Base-by-base conservation (phyloP, 768 basidiomycete species). In the Kwoniella heveanensis region DNA sequence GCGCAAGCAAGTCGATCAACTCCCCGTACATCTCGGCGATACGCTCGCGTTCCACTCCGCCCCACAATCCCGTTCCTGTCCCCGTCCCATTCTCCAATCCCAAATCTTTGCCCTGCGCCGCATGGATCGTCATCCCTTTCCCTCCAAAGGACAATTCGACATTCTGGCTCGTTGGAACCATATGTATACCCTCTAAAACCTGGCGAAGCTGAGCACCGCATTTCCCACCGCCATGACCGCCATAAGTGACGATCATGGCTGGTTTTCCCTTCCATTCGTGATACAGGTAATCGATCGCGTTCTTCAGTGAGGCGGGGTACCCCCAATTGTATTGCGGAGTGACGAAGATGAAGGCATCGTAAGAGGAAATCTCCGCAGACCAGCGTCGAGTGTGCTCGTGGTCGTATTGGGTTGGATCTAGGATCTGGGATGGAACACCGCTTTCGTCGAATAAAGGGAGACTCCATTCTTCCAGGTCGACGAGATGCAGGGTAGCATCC, bases 301-400 rank as follows among this genome's bases (percentile, higher is more conserved):
- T 81, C 70, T 83, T 83, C 53, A 83, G 70, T 47, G 75, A 66
- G 13, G 78, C 82, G 12, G 82, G 81, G 70, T 78, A 77, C 2
- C 78, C 74, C 70, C 81, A 79, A 71, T 83, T 83, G 73, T 82
- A 82, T 67, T 83, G 82, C 21, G 82, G 81, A 1, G 80, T 72
- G 63, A 83, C 54, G 61, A 83, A 66, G 54, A 82, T 67, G 69
- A 82, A 69, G 1, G 67, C 82, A 59, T 76, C 68, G 39, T 44
- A 44, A 10, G 8, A 10, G 6, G 17, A 9, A 10, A 44, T 44
- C 19, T 44, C 39, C 4, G 39, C 39, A 10, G 39, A 44, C 39
- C 39, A 44, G 19, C 17, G 8, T 9, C 39, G 39, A 17, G 39
- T 44, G 39, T 44, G 39, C 39, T 10, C 39, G 39, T 44, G 39